These are phyloP conservation scores for Nemania abortiva DNA, from an alignment of 2,329 filamentous ascomycete genomes.

Conservation along the genomic window DNA sequence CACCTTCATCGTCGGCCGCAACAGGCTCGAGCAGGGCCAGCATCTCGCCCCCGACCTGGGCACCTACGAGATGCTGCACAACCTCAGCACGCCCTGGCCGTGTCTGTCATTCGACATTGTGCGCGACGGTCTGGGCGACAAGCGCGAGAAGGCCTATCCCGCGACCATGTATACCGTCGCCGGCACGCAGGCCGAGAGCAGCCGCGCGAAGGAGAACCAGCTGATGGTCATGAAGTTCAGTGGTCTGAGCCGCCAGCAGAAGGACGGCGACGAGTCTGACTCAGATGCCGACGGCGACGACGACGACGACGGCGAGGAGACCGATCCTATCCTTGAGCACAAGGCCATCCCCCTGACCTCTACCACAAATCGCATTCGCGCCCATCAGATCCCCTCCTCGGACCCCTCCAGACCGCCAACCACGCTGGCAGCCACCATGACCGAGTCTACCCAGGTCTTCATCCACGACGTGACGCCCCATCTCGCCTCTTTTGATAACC, in stretches of 20 bases:
- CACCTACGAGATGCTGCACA: constrained; percentile 99
- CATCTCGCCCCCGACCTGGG: constrained; percentile 89
- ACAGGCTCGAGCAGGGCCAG: constrained; percentile 90
- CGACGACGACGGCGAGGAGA: constrained; percentile 79
- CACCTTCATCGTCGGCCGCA: constrained; percentile 95
- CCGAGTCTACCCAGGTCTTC: constrained; percentile 86
- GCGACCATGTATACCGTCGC: constrained; percentile 95
- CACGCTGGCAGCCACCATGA: constrained; percentile 91
- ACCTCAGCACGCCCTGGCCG: constrained; percentile 93
- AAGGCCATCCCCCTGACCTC: constrained; percentile 87
- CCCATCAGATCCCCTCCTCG: constrained; percentile 80
- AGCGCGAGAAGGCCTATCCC: constrained; percentile 87
- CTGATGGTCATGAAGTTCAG: constrained; percentile 97
- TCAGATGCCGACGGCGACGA: constrained; percentile 71
- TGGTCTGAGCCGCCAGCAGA: constrained; percentile 88
- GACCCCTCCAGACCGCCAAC: constrained; percentile 79
- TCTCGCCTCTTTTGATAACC: constrained; percentile 88
- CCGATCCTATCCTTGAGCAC: constrained; percentile 93
- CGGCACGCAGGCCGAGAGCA: constrained; percentile 88
- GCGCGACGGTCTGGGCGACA: constrained; percentile 85
- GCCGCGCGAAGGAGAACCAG: constrained; percentile 85
- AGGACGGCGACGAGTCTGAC: constrained; percentile 72
- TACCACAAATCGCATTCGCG: constrained; percentile 93
- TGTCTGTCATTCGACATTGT: constrained; percentile 96
- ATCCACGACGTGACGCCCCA: constrained; percentile 96